phyloP scores from a whole-genome alignment of 2,329 filamentous ascomycete genomes.

The Aaosphaeria arxii region DNA sequence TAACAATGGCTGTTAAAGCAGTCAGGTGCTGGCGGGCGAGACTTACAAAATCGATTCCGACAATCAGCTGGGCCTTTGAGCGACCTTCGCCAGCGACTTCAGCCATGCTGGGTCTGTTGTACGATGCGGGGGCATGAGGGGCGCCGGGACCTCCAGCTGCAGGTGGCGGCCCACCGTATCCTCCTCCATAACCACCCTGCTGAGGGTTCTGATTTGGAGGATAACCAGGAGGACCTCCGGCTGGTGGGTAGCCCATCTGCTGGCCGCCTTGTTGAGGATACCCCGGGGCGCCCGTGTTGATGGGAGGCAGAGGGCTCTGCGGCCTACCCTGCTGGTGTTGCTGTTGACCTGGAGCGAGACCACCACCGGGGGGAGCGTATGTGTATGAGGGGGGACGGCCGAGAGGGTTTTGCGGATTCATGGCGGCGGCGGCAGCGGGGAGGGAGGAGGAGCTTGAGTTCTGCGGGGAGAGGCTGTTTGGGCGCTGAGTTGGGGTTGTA shows the following conservation, averaged over 20 bases:
- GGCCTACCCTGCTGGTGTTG: constrained; percentile 42
- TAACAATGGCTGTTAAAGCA: neutral
- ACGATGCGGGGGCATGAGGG: constrained; percentile 27
- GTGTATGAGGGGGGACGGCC: constrained; percentile 65
- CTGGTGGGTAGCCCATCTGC: constrained; percentile 44
- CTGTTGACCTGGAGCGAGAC: constrained; percentile 36
- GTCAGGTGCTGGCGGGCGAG: neutral
- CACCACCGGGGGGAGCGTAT: constrained; percentile 45
- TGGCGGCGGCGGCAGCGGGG: constrained; percentile 52
- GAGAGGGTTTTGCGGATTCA: constrained; percentile 49
- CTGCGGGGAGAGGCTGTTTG: constrained; percentile 39
- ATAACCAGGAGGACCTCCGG: constrained; percentile 38
- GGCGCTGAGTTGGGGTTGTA: constrained; percentile 38
- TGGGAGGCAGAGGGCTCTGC: constrained; percentile 54
- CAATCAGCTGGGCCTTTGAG: constrained; percentile 95
- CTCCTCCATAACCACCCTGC: constrained; percentile 25
- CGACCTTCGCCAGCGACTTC: constrained; percentile 87
- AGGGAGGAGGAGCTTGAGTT: constrained; percentile 36
- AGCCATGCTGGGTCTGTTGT: constrained; percentile 32
- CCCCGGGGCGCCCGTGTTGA: constrained; percentile 51
- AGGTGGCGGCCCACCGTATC: constrained; percentile 22
- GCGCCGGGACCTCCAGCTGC: constrained; percentile 23
- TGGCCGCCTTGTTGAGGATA: constrained; percentile 48
- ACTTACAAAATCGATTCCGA: constrained; percentile 93
- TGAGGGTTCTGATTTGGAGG: constrained; percentile 39